Percentiles rank a stretch among this genome's conserved stretches.
phyloP scores from a whole-genome alignment of 2,329 filamentous ascomycete genomes.

The Phoma sp. region DNA sequence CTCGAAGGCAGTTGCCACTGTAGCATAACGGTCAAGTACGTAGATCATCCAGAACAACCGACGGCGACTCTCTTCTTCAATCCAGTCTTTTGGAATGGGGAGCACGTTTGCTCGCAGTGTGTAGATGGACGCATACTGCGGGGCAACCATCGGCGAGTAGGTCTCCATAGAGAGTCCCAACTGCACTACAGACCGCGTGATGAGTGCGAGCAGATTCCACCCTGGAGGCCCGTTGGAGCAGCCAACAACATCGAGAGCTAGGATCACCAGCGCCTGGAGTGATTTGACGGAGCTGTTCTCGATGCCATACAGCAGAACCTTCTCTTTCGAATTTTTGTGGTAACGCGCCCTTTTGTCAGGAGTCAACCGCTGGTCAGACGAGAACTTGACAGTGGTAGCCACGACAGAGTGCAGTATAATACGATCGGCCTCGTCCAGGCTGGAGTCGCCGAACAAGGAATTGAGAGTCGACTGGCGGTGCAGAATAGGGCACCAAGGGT shows the following conservation, averaged over 20 bases:
- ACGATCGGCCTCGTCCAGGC: constrained; percentile 79
- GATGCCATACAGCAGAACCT: constrained; percentile 83
- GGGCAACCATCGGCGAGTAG: constrained; percentile 78
- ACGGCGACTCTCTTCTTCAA: constrained; percentile 86
- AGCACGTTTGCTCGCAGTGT: constrained; percentile 85
- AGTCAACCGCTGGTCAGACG: constrained; percentile 75
- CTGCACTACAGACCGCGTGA: constrained; percentile 87
- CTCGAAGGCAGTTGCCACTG: constrained; percentile 88
- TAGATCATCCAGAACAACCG: constrained; percentile 96
- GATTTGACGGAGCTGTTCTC: constrained; percentile 90
- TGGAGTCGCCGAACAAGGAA: constrained; percentile 73
- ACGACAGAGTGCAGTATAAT: constrained; percentile 88
- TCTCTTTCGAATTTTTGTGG: constrained; percentile 81
- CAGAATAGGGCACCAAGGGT: constrained; percentile 82
- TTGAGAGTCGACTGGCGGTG: constrained; percentile 83
- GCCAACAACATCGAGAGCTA: constrained; percentile 84
- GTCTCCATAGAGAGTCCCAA: constrained; percentile 83
- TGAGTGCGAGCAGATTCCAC: constrained; percentile 89
- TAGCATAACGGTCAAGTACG: constrained; percentile 86
- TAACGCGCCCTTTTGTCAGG: constrained; percentile 76
- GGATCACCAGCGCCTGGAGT: constrained; percentile 83
- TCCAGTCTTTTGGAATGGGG: constrained; percentile 81
- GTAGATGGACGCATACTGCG: constrained; percentile 84
- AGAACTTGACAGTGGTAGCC: constrained; percentile 85
- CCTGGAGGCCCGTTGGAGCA: constrained; percentile 88